These are phyloP conservation scores for Simplicillium aogashimaense DNA, from an alignment of 2,329 filamentous ascomycete genomes.

Conservation along the genomic window DNA sequence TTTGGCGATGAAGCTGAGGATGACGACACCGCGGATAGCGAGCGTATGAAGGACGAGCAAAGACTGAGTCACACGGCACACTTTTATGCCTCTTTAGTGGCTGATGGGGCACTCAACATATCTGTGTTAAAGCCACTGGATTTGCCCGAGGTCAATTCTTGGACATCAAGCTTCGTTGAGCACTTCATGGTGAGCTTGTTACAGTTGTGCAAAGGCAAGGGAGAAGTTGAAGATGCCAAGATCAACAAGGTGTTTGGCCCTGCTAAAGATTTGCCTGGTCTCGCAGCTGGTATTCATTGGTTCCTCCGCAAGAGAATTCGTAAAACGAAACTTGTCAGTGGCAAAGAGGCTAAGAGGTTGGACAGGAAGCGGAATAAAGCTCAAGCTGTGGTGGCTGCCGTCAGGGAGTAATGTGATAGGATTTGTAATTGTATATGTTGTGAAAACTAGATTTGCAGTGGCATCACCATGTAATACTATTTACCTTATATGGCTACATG, in stretches of 20 bases:
- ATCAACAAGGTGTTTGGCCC: slow-evolving; percentile 59
- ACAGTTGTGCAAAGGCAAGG: slow-evolving; percentile 44
- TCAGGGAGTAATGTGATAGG: no score
- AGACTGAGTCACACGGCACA: slow-evolving; percentile 43
- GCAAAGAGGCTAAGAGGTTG: slow-evolving; percentile 37
- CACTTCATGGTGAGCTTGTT: slow-evolving; percentile 69
- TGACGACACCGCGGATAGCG: slow-evolving; percentile 38
- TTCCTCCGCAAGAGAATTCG: slow-evolving; percentile 69
- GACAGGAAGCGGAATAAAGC: slow-evolving; percentile 22
- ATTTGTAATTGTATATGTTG: no score
- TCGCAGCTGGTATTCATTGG: slow-evolving; percentile 67
- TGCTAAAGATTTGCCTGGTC: slow-evolving; percentile 52
- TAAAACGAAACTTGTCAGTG: slow-evolving; percentile 46
- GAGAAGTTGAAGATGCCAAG: slow-evolving; percentile 39
- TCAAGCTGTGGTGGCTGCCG: slow-evolving; percentile 14
- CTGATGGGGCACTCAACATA: slow-evolving; percentile 33
- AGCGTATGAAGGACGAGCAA: slow-evolving; percentile 35
- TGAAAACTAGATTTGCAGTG: no score
- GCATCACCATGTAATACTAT: no score
- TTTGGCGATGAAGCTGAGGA: slow-evolving; percentile 55
- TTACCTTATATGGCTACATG: no score
- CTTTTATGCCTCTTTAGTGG: slow-evolving; percentile 42
- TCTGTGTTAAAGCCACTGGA: slow-evolving; percentile 60
- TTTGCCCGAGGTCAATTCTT: slow-evolving; percentile 65
- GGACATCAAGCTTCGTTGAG: slow-evolving; percentile 71